Base-by-base conservation (phyloP, 2,329 filamentous ascomycete species). In the Mycosphaerelloides madeirae region DNA sequence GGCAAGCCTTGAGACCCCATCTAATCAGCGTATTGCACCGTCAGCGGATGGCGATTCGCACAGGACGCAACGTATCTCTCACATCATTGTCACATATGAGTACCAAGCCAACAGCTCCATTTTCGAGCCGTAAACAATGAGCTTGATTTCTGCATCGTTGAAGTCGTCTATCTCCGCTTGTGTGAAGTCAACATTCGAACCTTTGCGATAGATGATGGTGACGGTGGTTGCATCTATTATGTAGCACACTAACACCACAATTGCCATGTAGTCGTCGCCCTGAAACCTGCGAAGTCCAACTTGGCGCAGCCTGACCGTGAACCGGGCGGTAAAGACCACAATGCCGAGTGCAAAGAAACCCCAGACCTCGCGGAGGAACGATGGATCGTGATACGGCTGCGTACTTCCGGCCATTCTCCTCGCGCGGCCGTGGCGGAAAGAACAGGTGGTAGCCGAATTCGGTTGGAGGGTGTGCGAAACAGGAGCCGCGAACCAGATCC, bases 31-130 rank as follows among this genome's bases (percentile, higher is more conserved):
- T 56, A 43, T 8, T 69, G 53, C 40, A 67, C 52, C 1, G 64
- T 32, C 3, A 25, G 22, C 22, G 22, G 22, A 25, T 25, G 6
- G 22, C 5, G 9, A 5, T 9, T 25, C 22, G 5, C 22, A 25
- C 22, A 25, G 22, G 6, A 38, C 9, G 15, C 11, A n/a, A 9
- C 14, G 9, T 11, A 28, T 18, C 11, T 22, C 37, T 46, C 34
- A 53, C 42, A 53, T 48, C 6, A 53, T 42, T 2, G 43, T 43
- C 1, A 37, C 48, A 31, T 56, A 55, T 29, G 48, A 48, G 19
- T 56, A 71, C 69, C 68, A 71, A 0, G 67, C 68, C 0, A 61
- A 44, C 9, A 71, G 53, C 37, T 71, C 55, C 5, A 68, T 53
- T 15, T 67, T 68, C 0, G 65, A 68, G 1, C 68, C 68, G n/a